A percentile compares a stretch with the other conserved stretches of the same genome.
phyloP scores from a whole-genome alignment of 768 basidiomycete species.

The Psilocybe sp. region DNA sequence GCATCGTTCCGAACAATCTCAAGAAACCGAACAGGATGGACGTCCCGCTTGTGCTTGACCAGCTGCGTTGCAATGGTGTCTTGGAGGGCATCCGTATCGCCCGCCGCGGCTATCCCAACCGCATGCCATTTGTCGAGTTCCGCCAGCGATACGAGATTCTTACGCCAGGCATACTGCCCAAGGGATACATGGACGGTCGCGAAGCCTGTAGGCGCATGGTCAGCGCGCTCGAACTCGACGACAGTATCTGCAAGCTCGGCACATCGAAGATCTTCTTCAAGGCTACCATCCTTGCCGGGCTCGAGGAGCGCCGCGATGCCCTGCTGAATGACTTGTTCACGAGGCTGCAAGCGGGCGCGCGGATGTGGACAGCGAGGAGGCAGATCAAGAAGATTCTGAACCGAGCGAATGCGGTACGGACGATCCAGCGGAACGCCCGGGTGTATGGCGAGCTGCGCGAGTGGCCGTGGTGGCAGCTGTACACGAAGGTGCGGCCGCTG shows the following conservation, averaged over 20 bases:
- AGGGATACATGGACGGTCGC: constrained; percentile 96
- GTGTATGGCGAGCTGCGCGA: constrained; percentile 87
- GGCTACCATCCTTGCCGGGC: constrained; percentile 92
- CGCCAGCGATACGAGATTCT: constrained; percentile 95
- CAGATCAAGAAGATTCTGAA: constrained; percentile 95
- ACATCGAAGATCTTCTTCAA: constrained; percentile 99
- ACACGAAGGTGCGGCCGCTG: constrained; percentile 90
- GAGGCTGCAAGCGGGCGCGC: constrained; percentile 78
- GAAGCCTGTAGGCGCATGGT: constrained; percentile 93
- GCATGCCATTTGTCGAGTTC: constrained; percentile 96
- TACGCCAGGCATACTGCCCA: constrained; percentile 89
- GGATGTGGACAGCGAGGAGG: constrained; percentile 83
- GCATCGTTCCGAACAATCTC: constrained; percentile 91
- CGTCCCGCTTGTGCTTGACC: constrained; percentile 92
- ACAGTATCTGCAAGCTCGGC: constrained; percentile 82
- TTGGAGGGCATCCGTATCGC: constrained; percentile 98
- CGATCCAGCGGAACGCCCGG: constrained; percentile 91
- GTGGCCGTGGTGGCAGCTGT: constrained; percentile 99
- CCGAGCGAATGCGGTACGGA: constrained; percentile 85
- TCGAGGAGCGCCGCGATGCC: constrained; percentile 89
- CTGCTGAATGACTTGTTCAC: constrained; percentile 90
- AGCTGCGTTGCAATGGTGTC: constrained; percentile 97
- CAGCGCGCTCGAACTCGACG: constrained; percentile 83
- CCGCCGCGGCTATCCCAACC: constrained; percentile 93
- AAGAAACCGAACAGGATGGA: constrained; percentile 93